Conservation (phyloP, 768 basidiomycete species). For the Hygrophorus pudorinus region DNA sequence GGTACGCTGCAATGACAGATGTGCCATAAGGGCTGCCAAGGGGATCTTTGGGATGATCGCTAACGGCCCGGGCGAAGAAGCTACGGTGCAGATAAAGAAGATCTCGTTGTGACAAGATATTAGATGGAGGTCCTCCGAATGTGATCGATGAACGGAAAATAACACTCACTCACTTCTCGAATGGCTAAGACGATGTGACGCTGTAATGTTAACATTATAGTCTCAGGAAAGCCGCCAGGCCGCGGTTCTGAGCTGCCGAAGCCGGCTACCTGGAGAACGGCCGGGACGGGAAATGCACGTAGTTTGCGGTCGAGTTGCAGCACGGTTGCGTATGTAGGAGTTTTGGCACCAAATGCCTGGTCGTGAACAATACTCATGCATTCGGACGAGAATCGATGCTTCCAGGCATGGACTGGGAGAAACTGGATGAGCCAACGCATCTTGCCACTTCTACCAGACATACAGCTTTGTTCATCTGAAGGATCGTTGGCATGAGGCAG, state of each 20-base stretch:
- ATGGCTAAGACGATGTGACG: slow-evolving; percentile 58
- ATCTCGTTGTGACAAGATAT: slow-evolving; percentile 27
- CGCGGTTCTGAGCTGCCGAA: slow-evolving; percentile 41
- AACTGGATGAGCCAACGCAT: slow-evolving; percentile 61
- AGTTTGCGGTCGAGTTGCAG: slow-evolving; percentile 61
- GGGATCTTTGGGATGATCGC: slow-evolving; percentile 65
- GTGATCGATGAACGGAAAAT: background rate
- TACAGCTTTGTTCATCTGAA: slow-evolving; percentile 51
- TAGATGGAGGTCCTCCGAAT: background rate
- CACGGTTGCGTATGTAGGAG: slow-evolving; percentile 51
- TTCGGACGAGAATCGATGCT: slow-evolving; percentile 53
- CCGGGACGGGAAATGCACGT: slow-evolving; percentile 52
- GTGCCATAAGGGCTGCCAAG: slow-evolving; percentile 64
- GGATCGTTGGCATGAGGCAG: slow-evolving; percentile 41
- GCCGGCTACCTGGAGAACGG: slow-evolving; percentile 54
- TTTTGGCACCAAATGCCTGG: slow-evolving; percentile 53
- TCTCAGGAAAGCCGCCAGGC: slow-evolving; percentile 33
- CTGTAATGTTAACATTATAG: slow-evolving; percentile 55
- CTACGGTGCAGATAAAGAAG: slow-evolving; percentile 62
- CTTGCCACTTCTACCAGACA: slow-evolving; percentile 42
- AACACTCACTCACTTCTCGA: slow-evolving; percentile 49
- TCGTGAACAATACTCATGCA: slow-evolving; percentile 59
- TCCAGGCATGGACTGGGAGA: slow-evolving; percentile 55
- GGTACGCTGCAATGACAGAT: slow-evolving; percentile 65
- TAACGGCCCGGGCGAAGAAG: slow-evolving; percentile 65